A percentile compares a stretch with the other conserved stretches of the same genome.
Evolutionary conservation across 257 asterid species (phyloP).

Genomic region (Avicennia marina): DNA sequence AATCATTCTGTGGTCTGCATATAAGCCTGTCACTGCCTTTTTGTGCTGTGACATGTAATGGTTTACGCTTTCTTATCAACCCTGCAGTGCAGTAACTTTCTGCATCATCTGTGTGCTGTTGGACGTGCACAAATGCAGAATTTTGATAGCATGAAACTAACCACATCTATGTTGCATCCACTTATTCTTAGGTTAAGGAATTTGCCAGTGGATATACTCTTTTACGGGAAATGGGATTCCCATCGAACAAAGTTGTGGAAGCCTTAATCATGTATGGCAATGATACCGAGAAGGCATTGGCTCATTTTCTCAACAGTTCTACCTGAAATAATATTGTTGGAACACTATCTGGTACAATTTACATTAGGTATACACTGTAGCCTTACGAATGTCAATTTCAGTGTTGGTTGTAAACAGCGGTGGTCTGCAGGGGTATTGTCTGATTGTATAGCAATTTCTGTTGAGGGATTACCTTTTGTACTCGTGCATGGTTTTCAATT

Average conservation of each 20-base stretch:
- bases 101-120: no score
- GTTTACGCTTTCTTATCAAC: no score
- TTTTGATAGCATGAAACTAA: no score
- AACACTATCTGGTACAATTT: no score
- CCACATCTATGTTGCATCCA: neutral
- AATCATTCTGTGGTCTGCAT: no score
- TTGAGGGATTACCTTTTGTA: neutral
- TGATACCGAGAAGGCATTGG: slow-evolving; percentile 84
- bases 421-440: slow-evolving; percentile 20
- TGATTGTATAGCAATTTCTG: slow-evolving; percentile 23
- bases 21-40: no score
- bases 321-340: slow-evolving; percentile 23
- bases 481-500: slow-evolving; percentile 5
- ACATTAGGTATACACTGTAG: slow-evolving; percentile 1
- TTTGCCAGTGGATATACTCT: slow-evolving; percentile 62
- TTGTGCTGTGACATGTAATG: no score
- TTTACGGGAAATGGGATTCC: slow-evolving; percentile 91
- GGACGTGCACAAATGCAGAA: no score
- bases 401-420: slow-evolving; percentile 13
- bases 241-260: slow-evolving; percentile 73
- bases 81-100: no score
- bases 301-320: slow-evolving; percentile 69
- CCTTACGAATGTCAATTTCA: slow-evolving; percentile 3
- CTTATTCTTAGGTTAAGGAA: slow-evolving; percentile 63
- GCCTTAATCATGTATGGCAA: slow-evolving; percentile 83